Evolutionary conservation across 2,329 filamentous ascomycete genomes (phyloP).

Genomic region (Venturia effusa): DNA sequence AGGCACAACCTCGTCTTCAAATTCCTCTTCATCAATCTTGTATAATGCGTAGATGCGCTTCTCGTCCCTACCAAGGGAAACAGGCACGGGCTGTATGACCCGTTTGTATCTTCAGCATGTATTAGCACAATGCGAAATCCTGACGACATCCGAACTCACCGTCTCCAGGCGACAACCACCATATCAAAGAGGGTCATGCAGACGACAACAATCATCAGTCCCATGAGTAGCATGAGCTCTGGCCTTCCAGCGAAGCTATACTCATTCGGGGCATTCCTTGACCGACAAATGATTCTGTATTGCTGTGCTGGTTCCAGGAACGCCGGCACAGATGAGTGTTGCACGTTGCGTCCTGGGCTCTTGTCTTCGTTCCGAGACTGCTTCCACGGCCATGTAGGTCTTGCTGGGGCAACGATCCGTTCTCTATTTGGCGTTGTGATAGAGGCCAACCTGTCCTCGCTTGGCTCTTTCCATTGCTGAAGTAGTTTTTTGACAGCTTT

Average conservation of each 20-base stretch:
- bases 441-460: neutral
- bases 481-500: neutral
- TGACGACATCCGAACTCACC: neutral
- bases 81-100: neutral
- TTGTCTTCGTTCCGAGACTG: neutral
- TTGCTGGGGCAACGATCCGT: neutral
- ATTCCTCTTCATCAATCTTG: neutral
- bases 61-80: neutral
- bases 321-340: neutral
- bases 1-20: neutral
- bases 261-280: neutral
- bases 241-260: neutral
- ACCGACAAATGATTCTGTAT: slow-evolving; percentile 8
- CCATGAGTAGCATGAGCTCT: neutral
- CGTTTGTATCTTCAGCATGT: neutral
- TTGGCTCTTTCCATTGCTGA: neutral
- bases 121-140: neutral
- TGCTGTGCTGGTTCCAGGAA: neutral
- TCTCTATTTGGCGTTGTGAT: neutral
- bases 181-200: slow-evolving; percentile 3
- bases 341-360: neutral
- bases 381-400: slow-evolving; percentile 4
- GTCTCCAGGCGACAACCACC: neutral
- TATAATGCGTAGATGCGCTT: slow-evolving; percentile 3
- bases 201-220: neutral